Conservation (phyloP, 345 rosid genomes). For the Streptanthus diversifolius region DNA sequence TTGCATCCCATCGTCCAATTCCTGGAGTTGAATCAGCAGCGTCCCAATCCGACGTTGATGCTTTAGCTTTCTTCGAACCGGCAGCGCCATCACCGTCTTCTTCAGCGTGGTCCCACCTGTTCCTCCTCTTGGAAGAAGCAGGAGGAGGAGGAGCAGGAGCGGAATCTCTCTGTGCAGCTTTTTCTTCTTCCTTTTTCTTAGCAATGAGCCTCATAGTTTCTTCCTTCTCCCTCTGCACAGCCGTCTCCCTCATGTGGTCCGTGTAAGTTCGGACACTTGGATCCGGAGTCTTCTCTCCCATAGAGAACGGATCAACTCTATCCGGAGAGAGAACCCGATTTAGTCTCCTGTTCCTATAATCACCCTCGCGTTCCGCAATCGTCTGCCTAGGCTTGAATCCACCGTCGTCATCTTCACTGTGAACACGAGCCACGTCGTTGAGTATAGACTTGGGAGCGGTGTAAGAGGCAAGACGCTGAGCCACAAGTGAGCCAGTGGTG, state of each 20-base stretch:
- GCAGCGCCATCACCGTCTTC: constrained; percentile 48
- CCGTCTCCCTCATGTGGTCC: constrained; percentile 86
- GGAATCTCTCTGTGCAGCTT: constrained; percentile 45
- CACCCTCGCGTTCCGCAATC: constrained; percentile 93
- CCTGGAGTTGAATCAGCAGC: constrained; percentile 80
- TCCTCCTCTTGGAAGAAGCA: constrained; percentile 67
- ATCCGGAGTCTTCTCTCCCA: constrained; percentile 94
- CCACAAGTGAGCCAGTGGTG: constrained; percentile 59
- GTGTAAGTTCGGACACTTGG: constrained; percentile 66
- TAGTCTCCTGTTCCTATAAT: constrained; percentile 78
- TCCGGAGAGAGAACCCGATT: constrained; percentile 87
- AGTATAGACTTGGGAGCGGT: constrained; percentile 85
- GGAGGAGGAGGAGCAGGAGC: constrained; percentile 34
- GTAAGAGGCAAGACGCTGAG: constrained; percentile 72
- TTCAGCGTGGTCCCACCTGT: constrained; percentile 87
- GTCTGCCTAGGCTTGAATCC: constrained; percentile 65
- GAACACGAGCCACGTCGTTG: constrained; percentile 70
- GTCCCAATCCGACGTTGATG: constrained; percentile 87
- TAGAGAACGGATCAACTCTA: constrained; percentile 82
- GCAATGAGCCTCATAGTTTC: constrained; percentile 54
- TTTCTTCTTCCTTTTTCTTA: constrained; percentile 81
- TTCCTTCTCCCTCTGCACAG: constrained; percentile 55
- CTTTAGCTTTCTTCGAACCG: constrained; percentile 52
- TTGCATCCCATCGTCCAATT: constrained; percentile 91
- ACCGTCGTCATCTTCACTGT: constrained; percentile 48